Evolutionary conservation across 805 yeast genomes (phyloP), one percentile per base, ranked within the genome.

Genomic region (Wickerhamiella kazuoi): DNA sequence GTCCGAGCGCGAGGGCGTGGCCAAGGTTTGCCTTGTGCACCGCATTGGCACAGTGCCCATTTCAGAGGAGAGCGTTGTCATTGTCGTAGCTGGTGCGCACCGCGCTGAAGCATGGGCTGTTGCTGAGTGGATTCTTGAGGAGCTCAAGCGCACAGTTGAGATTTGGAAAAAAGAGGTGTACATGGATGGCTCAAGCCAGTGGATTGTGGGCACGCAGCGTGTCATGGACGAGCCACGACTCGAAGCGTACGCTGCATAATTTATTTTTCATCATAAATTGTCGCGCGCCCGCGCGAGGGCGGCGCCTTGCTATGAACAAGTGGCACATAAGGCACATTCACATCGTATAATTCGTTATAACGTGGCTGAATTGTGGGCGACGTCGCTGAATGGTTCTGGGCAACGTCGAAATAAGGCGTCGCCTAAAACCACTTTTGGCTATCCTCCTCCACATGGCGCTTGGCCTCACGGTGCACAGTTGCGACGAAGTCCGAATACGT

Each of bases 401-500:
- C n/a, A n/a, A n/a, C n/a, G n/a, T n/a, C n/a, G n/a, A n/a, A n/a
- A n/a, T n/a, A 23, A 23, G 11, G 6, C 26, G 11, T 23, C 6
- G 26, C 14, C 31, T 36, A 43, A 32, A 43, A 45, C 46, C 46
- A 43, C 17, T 31, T 31, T 7, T 31, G 34, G 8, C 32, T 15
- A 14, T 15, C 34, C 19, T 31, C 21, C 4, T 45, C 59, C 37
- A 44, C 37, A 34, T 40, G 43, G 14, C 45, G 40, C 43, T 58
- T 57, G n/a, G 63, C 60, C 17, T 50, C 46, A 40, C 71, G 73
- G 55, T 87, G 95, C 39, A 86, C 60, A 30, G 68, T 68, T 6
- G 72, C 61, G 45, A 87, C 61, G 48, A 71, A 83, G 41, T 80
- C 94, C 4, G 70, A 56, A 53, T 76, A 79, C 17, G 76, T 68